Conservation (phyloP, 2,329 filamentous ascomycete species). For the Colletotrichum abscissum region DNA sequence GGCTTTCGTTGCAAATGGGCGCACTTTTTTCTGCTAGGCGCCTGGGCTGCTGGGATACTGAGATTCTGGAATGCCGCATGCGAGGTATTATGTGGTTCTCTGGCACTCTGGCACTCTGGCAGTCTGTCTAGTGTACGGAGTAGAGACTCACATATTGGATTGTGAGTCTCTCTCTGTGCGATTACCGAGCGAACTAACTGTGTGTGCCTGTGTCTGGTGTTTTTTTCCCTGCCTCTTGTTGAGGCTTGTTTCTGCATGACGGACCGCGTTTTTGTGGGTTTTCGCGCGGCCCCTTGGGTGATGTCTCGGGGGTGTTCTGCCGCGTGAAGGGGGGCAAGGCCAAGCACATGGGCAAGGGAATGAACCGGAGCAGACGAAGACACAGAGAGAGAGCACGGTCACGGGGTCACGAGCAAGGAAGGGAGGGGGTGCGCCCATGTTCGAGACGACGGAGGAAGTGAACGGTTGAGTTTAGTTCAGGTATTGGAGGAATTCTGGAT, state of each 20-base stretch:
- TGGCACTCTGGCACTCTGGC: too few species aligned
- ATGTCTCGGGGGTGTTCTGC: background rate
- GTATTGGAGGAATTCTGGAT: background rate
- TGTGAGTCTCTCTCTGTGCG: background rate
- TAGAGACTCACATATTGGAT: too few species aligned
- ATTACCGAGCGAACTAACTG: conserved; percentile 15
- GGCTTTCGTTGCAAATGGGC: background rate
- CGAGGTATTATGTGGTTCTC: background rate
- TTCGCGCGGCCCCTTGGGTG: background rate
- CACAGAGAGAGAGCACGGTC: background rate
- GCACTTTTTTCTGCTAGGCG: background rate
- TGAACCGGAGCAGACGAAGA: background rate
- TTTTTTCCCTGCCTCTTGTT: background rate
- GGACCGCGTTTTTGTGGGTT: background rate
- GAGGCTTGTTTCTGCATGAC: background rate
- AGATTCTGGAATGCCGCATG: background rate
- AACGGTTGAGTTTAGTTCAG: too few species aligned
- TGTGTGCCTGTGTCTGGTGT: background rate
- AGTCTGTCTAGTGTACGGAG: too few species aligned
- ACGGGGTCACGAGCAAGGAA: too few species aligned
- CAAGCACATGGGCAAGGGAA: background rate
- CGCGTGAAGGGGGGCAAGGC: background rate
- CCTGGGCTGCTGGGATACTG: background rate
- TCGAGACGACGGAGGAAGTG: background rate
- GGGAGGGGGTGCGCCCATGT: background rate